A percentile compares a stretch with the other conserved stretches of the same genome.
phyloP scores from a whole-genome alignment of 1,284 basidiomycete species.

The Athelia sp. region DNA sequence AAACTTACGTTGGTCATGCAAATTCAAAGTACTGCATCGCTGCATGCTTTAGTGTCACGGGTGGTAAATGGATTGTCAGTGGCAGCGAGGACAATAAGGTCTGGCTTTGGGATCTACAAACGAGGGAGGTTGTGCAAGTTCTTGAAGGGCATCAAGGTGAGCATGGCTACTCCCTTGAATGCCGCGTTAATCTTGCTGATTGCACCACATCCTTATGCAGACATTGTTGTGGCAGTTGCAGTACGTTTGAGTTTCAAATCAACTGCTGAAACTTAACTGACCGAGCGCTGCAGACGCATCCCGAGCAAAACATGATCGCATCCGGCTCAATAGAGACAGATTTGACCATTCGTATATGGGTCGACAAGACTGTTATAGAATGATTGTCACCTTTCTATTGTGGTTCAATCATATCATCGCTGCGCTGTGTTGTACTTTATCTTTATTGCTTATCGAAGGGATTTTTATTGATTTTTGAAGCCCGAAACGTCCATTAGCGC shows the following conservation, averaged over 20 bases:
- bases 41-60: constrained; percentile 77
- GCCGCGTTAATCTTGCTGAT: neutral
- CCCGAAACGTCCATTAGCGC: no score
- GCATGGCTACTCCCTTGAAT: constrained; percentile 9
- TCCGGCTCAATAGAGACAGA: constrained; percentile 81
- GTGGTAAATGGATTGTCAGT: constrained; percentile 84
- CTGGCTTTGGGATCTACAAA: constrained; percentile 91
- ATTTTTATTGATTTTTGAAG: no score
- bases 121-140: constrained; percentile 72
- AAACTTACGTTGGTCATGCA: constrained; percentile 82
- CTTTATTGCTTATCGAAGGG: constrained; percentile 9
- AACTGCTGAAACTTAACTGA: constrained; percentile 5
- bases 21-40: constrained; percentile 79
- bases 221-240: constrained; percentile 72
- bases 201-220: constrained; percentile 28
- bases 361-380: constrained; percentile 33
- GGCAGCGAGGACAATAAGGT: constrained; percentile 90
- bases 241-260: constrained; percentile 31
- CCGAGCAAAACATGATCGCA: constrained; percentile 78
- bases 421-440: constrained; percentile 6
- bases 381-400: neutral
- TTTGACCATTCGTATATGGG: constrained; percentile 75
- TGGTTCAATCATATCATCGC: neutral
- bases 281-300: constrained; percentile 58
- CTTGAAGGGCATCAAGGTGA: constrained; percentile 74